Evolutionary conservation across 371 early-diverging fungal genomes (phyloP), one percentile per base, ranked within the genome.

Genomic region (Blakeslea trispora): DNA sequence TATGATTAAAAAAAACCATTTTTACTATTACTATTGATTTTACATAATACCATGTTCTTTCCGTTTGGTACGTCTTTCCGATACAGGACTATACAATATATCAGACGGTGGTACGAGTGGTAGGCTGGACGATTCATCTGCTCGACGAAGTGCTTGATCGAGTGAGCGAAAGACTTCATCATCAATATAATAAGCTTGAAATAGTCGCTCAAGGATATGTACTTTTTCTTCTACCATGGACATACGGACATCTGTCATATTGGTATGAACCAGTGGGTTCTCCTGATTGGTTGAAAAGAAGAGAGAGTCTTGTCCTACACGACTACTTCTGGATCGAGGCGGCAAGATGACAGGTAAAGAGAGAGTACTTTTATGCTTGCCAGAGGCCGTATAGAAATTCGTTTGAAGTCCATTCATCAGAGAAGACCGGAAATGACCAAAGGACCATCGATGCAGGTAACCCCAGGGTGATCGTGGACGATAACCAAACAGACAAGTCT

Each of bases 141-240:
- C 39, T 34, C 48, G 28, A 28, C 28, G 32, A 15, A 63, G 43
- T 11, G 66, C 66, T 19, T 61, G 53, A 19, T 61, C 62, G 2
- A 66, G 47, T 21, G 57, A 61, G 40, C 66, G 23, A 40, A 66
- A 66, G 11, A 66, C 53, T 45, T 66, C 66, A 42, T 66, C 66
- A 54, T 66, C 54, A 28, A 66, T 53, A 23, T 66, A 66, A 34
- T 66, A 66, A 9, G 66, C 62, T 39, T 62, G 53, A 50, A 66
- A 66, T 14, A 66, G 45, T 6, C 45, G 19, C 39, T 66, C 90
- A 57, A 99, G 84, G 78, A 98, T 89, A 83, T 94, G 93, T 71
- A 99, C 88, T 79, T 97, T 86, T 59, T 97, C 95, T 81, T 98
- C 98, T 61, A 95, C 89, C 50, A 97, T 83, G 83, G 93, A 94